Evolutionary conservation across 2,329 filamentous ascomycete species (phyloP).

Genomic region (Ceratocystis harringtonii): DNA sequence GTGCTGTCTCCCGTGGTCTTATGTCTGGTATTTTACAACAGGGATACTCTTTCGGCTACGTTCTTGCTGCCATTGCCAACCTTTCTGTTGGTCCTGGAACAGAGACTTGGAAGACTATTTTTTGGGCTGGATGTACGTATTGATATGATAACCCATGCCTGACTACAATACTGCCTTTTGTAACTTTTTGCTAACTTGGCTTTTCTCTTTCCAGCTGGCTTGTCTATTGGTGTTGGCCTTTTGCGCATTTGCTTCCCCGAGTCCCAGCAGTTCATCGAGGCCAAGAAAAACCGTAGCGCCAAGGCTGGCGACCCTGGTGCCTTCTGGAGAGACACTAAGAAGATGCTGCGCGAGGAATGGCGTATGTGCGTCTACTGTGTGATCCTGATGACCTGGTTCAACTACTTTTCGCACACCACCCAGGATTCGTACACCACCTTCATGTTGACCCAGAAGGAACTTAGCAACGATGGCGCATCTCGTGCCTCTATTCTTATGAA

Average conservation of each 20-base stretch:
- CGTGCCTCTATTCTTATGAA: slow-evolving; percentile 75
- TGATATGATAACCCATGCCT: slow-evolving; percentile 15
- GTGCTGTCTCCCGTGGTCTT: slow-evolving; percentile 48
- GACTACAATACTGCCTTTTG: too few relatives aligned
- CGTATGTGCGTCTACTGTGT: slow-evolving; percentile 63
- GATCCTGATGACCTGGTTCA: slow-evolving; percentile 65
- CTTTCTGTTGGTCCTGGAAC: slow-evolving; percentile 51
- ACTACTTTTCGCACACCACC: slow-evolving; percentile 62
- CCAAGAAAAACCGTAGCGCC: slow-evolving; percentile 35
- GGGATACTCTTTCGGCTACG: slow-evolving; percentile 67
- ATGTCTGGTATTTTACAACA: slow-evolving; percentile 66
- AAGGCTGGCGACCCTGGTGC: slow-evolving; percentile 24
- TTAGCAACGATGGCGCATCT: slow-evolving; percentile 47
- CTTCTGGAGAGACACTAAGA: slow-evolving; percentile 56
- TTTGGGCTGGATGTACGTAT: slow-evolving; percentile 47
- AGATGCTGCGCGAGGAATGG: slow-evolving; percentile 58
- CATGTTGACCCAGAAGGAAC: slow-evolving; percentile 57
- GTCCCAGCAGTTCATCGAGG: slow-evolving; percentile 58
- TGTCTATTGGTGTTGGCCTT: slow-evolving; percentile 54
- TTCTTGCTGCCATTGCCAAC: slow-evolving; percentile 61
- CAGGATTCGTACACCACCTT: slow-evolving; percentile 75
- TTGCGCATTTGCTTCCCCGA: slow-evolving; percentile 56
- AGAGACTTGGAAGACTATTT: slow-evolving; percentile 59
- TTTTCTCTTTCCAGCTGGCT: slow-evolving; percentile 31
- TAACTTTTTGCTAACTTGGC: slow-evolving; percentile 8